Evolutionary conservation across 352 stramenopile genomes (phyloP).

Genomic region (Pythium coloratum): DNA sequence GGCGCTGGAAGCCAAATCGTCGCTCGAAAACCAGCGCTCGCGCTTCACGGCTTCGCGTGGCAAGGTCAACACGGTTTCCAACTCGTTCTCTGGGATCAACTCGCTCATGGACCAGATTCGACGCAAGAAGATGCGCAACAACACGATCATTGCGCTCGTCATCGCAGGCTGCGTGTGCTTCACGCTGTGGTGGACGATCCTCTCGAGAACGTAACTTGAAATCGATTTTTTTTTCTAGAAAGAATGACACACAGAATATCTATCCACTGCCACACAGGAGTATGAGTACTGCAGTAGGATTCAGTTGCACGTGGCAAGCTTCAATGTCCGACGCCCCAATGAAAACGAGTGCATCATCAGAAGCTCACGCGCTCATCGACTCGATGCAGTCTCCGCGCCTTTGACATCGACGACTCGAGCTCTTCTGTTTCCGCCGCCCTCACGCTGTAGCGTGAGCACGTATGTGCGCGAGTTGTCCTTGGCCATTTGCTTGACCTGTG

Average conservation of each 20-base stretch:
- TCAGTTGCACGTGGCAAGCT: too few species aligned
- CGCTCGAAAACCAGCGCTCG: conserved; percentile 89
- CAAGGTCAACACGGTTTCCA: conserved; percentile 85
- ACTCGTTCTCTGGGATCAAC: conserved; percentile 95
- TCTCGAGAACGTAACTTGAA: conserved; percentile 59
- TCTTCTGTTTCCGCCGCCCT: conserved; percentile 97
- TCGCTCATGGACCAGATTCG: conserved; percentile 95
- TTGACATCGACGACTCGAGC: conserved; percentile 53
- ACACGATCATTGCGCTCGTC: conserved; percentile 95
- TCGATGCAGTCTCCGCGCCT: too few species aligned
- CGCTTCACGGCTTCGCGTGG: conserved; percentile 82
- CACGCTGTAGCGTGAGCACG: conserved; percentile 98
- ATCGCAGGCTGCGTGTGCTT: conserved; percentile 96
- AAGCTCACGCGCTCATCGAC: too few species aligned
- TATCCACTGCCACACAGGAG: background rate
- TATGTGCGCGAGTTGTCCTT: conserved; percentile 72
- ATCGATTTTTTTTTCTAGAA: conserved; percentile 12
- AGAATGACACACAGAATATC: background rate
- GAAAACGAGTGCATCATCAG: too few species aligned
- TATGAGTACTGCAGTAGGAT: too few species aligned
- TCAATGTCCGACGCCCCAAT: too few species aligned
- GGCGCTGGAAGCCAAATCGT: conserved; percentile 83
- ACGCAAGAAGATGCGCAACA: conserved; percentile 96
- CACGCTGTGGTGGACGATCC: conserved; percentile 94
- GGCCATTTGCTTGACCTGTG: conserved; percentile 75